Conservation (phyloP, 2,329 filamentous ascomycete genomes). For the Cadophora luteo-olivacea region DNA sequence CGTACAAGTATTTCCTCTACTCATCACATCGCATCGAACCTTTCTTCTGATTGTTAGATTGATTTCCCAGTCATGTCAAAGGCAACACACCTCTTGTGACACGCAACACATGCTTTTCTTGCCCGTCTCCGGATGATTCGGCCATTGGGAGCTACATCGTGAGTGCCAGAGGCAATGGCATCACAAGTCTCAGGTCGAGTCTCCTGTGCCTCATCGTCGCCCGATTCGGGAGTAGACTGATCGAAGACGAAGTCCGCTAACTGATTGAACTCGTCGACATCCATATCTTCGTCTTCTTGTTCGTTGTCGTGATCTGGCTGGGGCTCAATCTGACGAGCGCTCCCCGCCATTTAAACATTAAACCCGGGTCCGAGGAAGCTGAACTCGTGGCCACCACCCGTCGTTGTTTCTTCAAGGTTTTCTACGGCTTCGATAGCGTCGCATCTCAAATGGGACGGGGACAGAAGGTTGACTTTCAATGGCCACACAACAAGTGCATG, state of each 20-base stretch:
- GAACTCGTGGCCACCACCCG: not conserved
- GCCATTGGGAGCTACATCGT: not conserved
- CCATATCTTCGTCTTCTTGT: not conserved
- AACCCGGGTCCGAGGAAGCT: not conserved
- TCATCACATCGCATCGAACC: slow-evolving; percentile 26
- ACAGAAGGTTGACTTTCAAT: not conserved
- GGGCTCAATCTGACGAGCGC: not conserved
- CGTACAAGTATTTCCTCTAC: slow-evolving; percentile 18
- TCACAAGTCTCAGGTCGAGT: not conserved
- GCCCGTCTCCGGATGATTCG: slow-evolving; percentile 21
- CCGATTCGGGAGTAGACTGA: slow-evolving; percentile 13
- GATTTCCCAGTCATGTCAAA: not conserved
- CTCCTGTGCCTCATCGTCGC: slow-evolving; percentile 11
- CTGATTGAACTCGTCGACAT: slow-evolving; percentile 10
- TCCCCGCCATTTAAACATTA: not conserved
- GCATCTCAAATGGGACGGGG: not conserved
- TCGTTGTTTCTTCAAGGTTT: not conserved
- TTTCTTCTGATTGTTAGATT: slow-evolving; percentile 10
- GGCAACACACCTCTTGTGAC: slow-evolving; percentile 21
- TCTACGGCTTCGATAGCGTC: not conserved
- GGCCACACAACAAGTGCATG: not conserved
- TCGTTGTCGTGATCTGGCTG: no score
- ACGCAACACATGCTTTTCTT: slow-evolving; percentile 27
- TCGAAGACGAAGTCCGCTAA: slow-evolving; percentile 20
- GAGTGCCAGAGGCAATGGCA: not conserved